Evolutionary conservation across 495 filamentous ascomycete species (phyloP).

Genomic region (Annulohypoxylon bovei): DNA sequence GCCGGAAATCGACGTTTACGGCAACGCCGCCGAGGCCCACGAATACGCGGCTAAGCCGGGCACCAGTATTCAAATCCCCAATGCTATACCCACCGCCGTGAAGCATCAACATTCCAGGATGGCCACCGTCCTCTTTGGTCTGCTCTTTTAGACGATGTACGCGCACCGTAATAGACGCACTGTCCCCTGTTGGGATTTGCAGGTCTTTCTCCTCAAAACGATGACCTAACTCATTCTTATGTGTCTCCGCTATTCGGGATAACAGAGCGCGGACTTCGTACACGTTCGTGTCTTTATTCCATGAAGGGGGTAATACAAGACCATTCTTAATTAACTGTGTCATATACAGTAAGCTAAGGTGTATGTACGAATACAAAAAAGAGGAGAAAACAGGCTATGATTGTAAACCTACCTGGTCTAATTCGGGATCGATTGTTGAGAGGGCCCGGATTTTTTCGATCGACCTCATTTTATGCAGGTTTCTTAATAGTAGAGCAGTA

Average conservation of each 20-base stretch:
- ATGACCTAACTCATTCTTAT: neutral
- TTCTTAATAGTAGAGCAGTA: neutral
- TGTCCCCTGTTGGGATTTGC: slow-evolving; percentile 52
- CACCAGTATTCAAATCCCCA: slow-evolving; percentile 49
- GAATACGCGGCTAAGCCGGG: slow-evolving; percentile 42
- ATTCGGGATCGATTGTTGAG: slow-evolving; percentile 19
- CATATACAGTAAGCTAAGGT: neutral
- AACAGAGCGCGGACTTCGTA: slow-evolving; percentile 14
- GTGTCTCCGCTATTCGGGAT: neutral
- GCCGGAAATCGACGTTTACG: slow-evolving; percentile 56
- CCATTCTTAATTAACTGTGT: slow-evolving; percentile 1
- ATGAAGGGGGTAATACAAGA: slow-evolving; percentile 1
- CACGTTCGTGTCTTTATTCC: slow-evolving; percentile 26
- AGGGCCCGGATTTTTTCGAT: slow-evolving; percentile 26
- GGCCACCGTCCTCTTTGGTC: slow-evolving; percentile 2
- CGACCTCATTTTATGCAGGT: neutral
- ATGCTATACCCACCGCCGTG: slow-evolving; percentile 57
- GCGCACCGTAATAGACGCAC: slow-evolving; percentile 45
- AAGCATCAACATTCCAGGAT: slow-evolving; percentile 52
- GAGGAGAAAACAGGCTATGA: neutral
- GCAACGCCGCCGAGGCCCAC: slow-evolving; percentile 47
- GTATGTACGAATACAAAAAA: neutral
- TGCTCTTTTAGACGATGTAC: slow-evolving; percentile 32
- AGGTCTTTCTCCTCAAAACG: slow-evolving; percentile 27
- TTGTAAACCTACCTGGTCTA: slow-evolving; percentile 10